A percentile compares a stretch with the other conserved stretches of the same genome.
Evolutionary conservation across 164 flowering plant genomes (phyloP).

Genomic region (Annona cherimola): DNA sequence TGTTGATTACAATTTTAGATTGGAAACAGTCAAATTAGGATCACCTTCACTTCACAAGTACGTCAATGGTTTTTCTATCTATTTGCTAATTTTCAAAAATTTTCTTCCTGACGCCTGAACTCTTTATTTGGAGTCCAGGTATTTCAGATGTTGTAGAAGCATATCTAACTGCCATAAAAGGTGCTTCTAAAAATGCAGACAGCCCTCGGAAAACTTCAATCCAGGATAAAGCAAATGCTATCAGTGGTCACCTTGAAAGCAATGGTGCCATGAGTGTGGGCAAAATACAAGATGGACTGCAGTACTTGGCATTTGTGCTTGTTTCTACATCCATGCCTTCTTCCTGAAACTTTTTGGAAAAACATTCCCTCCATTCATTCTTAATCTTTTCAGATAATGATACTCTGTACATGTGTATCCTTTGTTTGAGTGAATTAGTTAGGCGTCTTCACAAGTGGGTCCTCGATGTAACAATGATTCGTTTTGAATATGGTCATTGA

Average conservation of each 20-base stretch:
- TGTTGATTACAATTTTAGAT: too few species aligned
- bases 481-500: too few species aligned
- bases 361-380: neutral
- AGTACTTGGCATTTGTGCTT: conserved; percentile 62
- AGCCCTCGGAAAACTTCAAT: conserved; percentile 39
- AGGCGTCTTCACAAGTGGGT: neutral
- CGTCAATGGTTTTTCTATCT: neutral
- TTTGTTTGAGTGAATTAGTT: neutral
- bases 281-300: conserved; percentile 84
- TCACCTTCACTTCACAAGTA: too few species aligned
- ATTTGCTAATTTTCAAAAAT: too few species aligned
- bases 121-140: conserved; percentile 3
- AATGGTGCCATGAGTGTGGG: conserved; percentile 50
- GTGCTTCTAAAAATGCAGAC: conserved; percentile 42
- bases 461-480: neutral
- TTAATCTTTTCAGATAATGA: conserved; percentile 1
- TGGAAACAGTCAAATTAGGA: too few species aligned
- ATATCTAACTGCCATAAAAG: conserved; percentile 58
- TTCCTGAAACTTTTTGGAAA: conserved; percentile 27
- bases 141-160: conserved; percentile 85
- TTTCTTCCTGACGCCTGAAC: neutral
- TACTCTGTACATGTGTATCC: conserved; percentile 15
- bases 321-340: conserved; percentile 67
- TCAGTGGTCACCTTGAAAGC: conserved; percentile 53
- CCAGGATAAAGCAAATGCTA: conserved; percentile 60